phyloP scores from a whole-genome alignment of 768 basidiomycete genomes.

The Rhodosporidiobolus sp. region DNA sequence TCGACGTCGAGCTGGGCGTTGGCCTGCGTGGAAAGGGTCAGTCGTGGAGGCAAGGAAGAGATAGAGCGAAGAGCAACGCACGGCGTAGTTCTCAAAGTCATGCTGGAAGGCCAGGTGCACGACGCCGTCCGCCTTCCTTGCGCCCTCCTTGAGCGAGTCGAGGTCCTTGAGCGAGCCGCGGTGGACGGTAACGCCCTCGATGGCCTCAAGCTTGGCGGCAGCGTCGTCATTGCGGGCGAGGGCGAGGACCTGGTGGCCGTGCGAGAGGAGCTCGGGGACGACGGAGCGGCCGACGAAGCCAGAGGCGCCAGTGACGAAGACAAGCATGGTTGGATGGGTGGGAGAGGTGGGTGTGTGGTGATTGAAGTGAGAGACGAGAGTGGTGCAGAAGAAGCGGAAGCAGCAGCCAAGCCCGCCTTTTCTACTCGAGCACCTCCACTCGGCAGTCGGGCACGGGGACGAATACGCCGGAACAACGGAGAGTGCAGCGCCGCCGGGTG shows the following conservation, averaged over 20 bases:
- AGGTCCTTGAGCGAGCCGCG: constrained; percentile 41
- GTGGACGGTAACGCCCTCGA: constrained; percentile 12
- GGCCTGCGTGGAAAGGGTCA: background rate
- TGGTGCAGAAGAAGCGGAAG: too few species aligned
- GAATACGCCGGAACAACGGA: too few species aligned
- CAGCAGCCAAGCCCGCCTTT: too few species aligned
- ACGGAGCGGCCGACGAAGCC: background rate
- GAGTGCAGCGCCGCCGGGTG: too few species aligned
- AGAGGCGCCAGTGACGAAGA: background rate
- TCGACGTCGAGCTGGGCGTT: constrained; percentile 1
- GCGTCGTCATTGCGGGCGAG: constrained; percentile 22
- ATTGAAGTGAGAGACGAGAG: too few species aligned
- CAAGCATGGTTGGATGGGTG: too few species aligned
- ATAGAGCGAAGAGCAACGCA: background rate
- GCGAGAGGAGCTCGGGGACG: background rate
- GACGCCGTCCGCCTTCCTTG: constrained; percentile 23
- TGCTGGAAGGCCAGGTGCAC: constrained; percentile 27
- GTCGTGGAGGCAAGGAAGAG: too few species aligned
- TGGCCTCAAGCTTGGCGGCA: constrained; percentile 23
- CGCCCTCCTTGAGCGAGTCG: constrained; percentile 19
- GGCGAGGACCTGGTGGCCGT: background rate
- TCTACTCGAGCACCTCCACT: too few species aligned
- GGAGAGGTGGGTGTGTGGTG: background rate
- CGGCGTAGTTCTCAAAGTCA: background rate
- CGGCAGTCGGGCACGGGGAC: too few species aligned